Evolutionary conservation across 225 moss, liverwort and hornwort species (phyloP), one percentile per base, ranked within the genome.

Genomic region (Ulota crispa): DNA sequence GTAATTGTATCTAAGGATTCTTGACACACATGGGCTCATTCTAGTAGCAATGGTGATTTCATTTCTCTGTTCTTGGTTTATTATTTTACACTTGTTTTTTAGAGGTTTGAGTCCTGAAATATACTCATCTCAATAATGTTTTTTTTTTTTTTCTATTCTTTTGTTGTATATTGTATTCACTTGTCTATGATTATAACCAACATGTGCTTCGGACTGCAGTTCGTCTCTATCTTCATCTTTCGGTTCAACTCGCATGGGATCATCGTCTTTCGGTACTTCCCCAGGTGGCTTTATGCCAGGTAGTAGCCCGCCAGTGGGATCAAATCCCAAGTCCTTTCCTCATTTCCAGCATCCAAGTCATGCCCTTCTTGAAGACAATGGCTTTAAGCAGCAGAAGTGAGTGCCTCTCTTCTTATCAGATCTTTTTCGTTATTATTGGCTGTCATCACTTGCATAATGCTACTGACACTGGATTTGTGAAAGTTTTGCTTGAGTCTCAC

Each of bases 271-370:
- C 78, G 98, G 93, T 68, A 93, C 95, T 55, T 90, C 95, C 76
- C 95, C 94, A 60, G 88, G 94, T 87, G 89, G 84, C 67, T 88
- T 88, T 71, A 77, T 93, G 70, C 39, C 92, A 68, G 98, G 95
- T 30, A 91, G 80, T 63, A 99, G 98, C 85, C 98, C 98, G 52
- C 93, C 95, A 4, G 92, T 95, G 80, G 98, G 98, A 82, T 99
- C 98, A 64, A 73, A 91, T 42, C 98, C 98, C n/a, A 99, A 95
- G 70, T 92, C 98, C 24, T 99, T 99, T 78, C 98, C 98, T 43
- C 98, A 95, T 81, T 99, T 99, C 60, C 98, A 99, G 88, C 98
- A 99, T 85, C 98, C 98, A 41, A 99, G 98, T 67, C 98, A 99
- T 83, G 98, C 94, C 26, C 91, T 99, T n/a, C 90, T 99, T 36